A percentile compares a stretch with the other conserved stretches of the same genome.
These are phyloP conservation scores for Diaporthe eres DNA, from an alignment of 2,329 filamentous ascomycete species.

Conservation along the genomic window DNA sequence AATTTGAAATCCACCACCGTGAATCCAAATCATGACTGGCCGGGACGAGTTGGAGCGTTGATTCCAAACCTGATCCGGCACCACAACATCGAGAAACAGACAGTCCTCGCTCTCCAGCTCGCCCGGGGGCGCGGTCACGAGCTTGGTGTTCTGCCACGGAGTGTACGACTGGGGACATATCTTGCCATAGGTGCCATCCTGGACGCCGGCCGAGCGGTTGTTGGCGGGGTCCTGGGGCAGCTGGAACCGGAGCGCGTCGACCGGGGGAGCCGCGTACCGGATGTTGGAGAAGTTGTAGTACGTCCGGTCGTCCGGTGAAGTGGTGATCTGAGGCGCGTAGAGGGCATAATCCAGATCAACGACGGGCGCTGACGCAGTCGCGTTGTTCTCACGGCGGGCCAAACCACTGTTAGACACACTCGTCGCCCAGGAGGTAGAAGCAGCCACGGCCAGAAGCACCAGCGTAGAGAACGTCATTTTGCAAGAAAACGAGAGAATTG, in stretches of 20 bases:
- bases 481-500: not conserved
- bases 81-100: conserved; percentile 57
- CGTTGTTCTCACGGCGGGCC: not conserved
- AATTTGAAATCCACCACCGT: conserved; percentile 53
- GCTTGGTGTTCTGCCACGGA: conserved; percentile 18
- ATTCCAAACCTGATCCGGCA: conserved; percentile 52
- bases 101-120: conserved; percentile 53
- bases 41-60: conserved; percentile 33
- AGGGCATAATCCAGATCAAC: conserved; percentile 34
- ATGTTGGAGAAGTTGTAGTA: conserved; percentile 48
- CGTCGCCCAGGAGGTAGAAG: not conserved
- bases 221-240: conserved; percentile 38
- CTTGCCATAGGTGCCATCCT: conserved; percentile 39
- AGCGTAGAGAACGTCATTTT: not conserved
- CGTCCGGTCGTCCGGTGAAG: conserved; percentile 24
- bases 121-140: conserved; percentile 24
- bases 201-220: conserved; percentile 35
- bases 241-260: conserved; percentile 44
- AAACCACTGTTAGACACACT: not conserved
- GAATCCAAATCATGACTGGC: conserved; percentile 52
- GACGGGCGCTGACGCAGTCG: not conserved
- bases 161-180: conserved; percentile 42
- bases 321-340: conserved; percentile 27
- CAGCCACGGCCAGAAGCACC: not conserved
- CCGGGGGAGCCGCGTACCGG: conserved; percentile 44